Conservation (phyloP, 1,139 yeast species). For the Yamadazyma friedrichii region DNA sequence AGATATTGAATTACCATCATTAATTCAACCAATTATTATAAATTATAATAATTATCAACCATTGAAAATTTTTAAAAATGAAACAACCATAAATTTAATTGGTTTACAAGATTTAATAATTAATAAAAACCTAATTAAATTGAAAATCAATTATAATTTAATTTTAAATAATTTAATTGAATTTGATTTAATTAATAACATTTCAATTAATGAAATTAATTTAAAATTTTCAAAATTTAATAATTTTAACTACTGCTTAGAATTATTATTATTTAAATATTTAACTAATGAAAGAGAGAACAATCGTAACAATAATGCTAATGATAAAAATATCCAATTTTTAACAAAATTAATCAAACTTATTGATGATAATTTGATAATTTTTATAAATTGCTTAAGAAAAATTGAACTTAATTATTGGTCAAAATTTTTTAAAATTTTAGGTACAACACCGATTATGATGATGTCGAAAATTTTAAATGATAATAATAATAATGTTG, state of each 20-base stretch:
- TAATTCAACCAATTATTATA: constrained; percentile 27
- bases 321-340: constrained; percentile 4
- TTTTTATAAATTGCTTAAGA: constrained; percentile 42
- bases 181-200: constrained; percentile 31
- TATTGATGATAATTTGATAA: constrained; percentile 29
- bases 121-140: constrained; percentile 23
- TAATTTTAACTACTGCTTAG: constrained; percentile 40
- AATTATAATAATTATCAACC: constrained; percentile 28
- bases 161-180: constrained; percentile 41
- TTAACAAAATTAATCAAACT: constrained; percentile 28
- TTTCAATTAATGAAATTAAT: constrained; percentile 18
- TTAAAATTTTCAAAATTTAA: constrained; percentile 28
- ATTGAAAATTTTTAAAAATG: constrained; percentile 19
- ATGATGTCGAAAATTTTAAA: constrained; percentile 40
- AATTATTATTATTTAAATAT: constrained; percentile 36
- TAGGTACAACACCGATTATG: constrained; percentile 36
- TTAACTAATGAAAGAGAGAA: constrained; percentile 20
- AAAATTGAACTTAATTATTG: constrained; percentile 45
- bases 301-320: background rate
- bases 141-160: constrained; percentile 29
- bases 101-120: constrained; percentile 32
- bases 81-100: constrained; percentile 24
- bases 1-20: constrained; percentile 17
- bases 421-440: constrained; percentile 34
- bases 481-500: constrained; percentile 36